Conservation (phyloP, 352 stramenopile species). For the Phytophthora citricola region DNA sequence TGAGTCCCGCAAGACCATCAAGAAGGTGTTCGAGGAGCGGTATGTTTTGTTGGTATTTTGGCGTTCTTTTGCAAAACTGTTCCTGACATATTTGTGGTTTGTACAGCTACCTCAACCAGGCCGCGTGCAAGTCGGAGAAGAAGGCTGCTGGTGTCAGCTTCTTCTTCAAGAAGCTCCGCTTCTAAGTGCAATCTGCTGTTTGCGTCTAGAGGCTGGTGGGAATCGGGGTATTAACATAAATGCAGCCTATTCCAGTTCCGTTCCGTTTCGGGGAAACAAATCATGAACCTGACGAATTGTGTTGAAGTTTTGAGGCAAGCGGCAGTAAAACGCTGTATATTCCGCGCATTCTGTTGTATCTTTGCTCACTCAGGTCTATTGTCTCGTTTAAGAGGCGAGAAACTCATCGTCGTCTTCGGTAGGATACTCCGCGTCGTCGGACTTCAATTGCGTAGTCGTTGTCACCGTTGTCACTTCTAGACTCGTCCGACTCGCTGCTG, state of each 20-base stretch:
- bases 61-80: neutral
- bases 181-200: constrained; percentile 90
- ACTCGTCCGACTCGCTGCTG: constrained; percentile 45
- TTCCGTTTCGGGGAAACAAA: constrained; percentile 55
- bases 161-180: constrained; percentile 99
- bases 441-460: constrained; percentile 34
- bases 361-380: neutral
- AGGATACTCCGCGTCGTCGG: constrained; percentile 10
- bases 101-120: constrained; percentile 92
- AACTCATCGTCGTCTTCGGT: constrained; percentile 23
- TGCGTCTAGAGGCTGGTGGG: constrained; percentile 57
- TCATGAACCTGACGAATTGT: constrained; percentile 23
- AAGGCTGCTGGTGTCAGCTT: constrained; percentile 98
- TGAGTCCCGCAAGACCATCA: constrained; percentile 98
- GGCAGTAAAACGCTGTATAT: neutral
- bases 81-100: constrained; percentile 23
- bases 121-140: constrained; percentile 97
- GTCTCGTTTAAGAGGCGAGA: neutral
- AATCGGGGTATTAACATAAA: constrained; percentile 61
- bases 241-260: constrained; percentile 72
- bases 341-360: neutral
- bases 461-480: constrained; percentile 24
- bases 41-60: constrained; percentile 56
- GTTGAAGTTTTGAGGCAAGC: neutral
- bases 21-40: constrained; percentile 99